phyloP scores from a whole-genome alignment of 805 yeast genomes.

The Hanseniaspora nectarophila region DNA sequence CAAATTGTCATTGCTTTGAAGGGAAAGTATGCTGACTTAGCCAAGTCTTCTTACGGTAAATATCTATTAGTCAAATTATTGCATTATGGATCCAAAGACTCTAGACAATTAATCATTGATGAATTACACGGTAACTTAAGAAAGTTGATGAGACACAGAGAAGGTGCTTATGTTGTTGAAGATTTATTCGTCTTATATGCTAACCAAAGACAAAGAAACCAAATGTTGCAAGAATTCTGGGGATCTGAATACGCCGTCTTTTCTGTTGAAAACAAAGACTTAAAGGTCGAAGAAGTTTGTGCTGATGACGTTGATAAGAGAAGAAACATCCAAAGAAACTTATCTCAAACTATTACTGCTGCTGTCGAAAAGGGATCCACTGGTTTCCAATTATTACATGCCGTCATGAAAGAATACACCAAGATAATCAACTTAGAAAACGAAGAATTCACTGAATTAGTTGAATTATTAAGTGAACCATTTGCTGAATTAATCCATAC shows the following conservation, averaged over 20 bases:
- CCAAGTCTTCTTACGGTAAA: slow-evolving; percentile 89
- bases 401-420: slow-evolving; percentile 84
- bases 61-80: slow-evolving; percentile 76
- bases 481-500: slow-evolving; percentile 93
- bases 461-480: slow-evolving; percentile 75
- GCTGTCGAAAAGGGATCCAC: slow-evolving; percentile 92
- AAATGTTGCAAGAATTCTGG: slow-evolving; percentile 92
- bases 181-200: slow-evolving; percentile 81
- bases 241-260: slow-evolving; percentile 91
- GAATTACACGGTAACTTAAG: slow-evolving; percentile 86
- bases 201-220: slow-evolving; percentile 69
- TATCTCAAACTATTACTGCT: slow-evolving; percentile 72
- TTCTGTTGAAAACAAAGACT: slow-evolving; percentile 56
- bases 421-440: slow-evolving; percentile 47
- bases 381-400: slow-evolving; percentile 90
- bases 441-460: slow-evolving; percentile 63
- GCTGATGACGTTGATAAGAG: slow-evolving; percentile 64
- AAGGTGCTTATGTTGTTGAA: slow-evolving; percentile 95
- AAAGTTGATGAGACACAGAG: slow-evolving; percentile 89
- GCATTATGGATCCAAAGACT: slow-evolving; percentile 80
- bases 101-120: slow-evolving; percentile 60
- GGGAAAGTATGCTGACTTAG: slow-evolving; percentile 67
- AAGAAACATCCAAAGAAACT: slow-evolving; percentile 58
- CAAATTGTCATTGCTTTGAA: slow-evolving; percentile 54
- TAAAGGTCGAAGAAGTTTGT: slow-evolving; percentile 54